Percentiles rank a stretch among this genome's conserved stretches.
phyloP scores from a whole-genome alignment of 768 basidiomycete genomes.

The Cyathus striatus region DNA sequence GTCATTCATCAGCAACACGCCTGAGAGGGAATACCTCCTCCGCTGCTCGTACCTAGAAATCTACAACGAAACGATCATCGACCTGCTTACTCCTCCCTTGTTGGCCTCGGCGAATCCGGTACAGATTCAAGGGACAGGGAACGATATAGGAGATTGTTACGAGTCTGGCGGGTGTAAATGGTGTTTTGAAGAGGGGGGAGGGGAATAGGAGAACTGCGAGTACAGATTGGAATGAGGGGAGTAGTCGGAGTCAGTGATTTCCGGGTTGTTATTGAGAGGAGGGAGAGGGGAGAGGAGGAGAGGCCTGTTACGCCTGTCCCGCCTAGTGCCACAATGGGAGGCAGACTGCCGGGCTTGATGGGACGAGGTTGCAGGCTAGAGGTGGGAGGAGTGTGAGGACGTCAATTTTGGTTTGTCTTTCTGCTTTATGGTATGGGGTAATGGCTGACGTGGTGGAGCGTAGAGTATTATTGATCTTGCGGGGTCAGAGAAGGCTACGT shows the following conservation, averaged over 20 bases:
- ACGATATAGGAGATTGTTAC: constrained; percentile 87
- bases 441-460: not conserved
- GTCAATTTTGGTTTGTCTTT: constrained; percentile 56
- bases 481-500: constrained; percentile 93
- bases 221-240: constrained; percentile 97
- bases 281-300: constrained; percentile 46
- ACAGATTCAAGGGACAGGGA: constrained; percentile 66
- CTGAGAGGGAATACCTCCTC: constrained; percentile 85
- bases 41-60: constrained; percentile 96
- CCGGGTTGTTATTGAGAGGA: constrained; percentile 85
- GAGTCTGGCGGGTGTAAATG: constrained; percentile 78
- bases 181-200: constrained; percentile 83
- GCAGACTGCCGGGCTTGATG: constrained; percentile 37
- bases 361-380: constrained; percentile 64
- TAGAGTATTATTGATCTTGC: constrained; percentile 94
- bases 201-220: constrained; percentile 84
- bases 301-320: constrained; percentile 26
- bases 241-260: constrained; percentile 94
- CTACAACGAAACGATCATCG: constrained; percentile 89
- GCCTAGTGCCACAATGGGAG: constrained; percentile 42
- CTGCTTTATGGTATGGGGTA: not conserved
- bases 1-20: constrained; percentile 69
- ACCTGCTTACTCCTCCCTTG: constrained; percentile 72
- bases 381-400: constrained; percentile 78
- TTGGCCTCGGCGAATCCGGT: constrained; percentile 53